Evolutionary conservation across 257 asterid species (phyloP), one percentile per base, ranked within the genome.

Genomic region (Solanum habrochaites): DNA sequence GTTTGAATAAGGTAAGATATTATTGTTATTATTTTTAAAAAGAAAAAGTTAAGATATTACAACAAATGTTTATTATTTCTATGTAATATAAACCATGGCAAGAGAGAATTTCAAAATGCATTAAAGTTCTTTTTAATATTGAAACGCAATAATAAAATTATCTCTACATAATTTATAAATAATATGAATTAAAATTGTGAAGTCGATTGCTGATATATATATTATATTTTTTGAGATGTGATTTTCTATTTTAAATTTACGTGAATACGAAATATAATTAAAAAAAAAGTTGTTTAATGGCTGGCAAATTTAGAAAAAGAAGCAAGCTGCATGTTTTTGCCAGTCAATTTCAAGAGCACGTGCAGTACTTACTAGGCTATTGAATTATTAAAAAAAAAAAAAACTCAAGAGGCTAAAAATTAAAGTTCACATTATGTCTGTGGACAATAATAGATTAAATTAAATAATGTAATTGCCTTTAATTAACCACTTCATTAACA

Each of bases 181-280:
- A 16, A 52, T 56, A 56, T 56, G 11, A 56, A 56, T 56, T 20
- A 62, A 6, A 62, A 0, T 62, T 1, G 0, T 60, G 29, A 0
- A 62, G 0, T 60, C 14, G 23, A 3, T 60, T 60, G 20, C 4
- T 56, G 0, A 58, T 58, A 58, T 6, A 2, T 23, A 23, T 2
- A 11, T 5, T 64, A 64, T 3, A 11, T 8, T 0, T 60, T 60
- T 21, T 60, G 3, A 21, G 4, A 21, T 60, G 0, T 1, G 0
- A n/a, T 0, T n/a, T 0, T 11, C 3, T 0, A 2, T 0, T 0
- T 2, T 10, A 10, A 1, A n/a, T 11, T 0, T 4, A 0, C 2
- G 32, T 62, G 16, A 62, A 23, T 0, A 62, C 31, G 1, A 0
- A 62, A 62, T 62, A 14, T 6, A 23, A 4, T 60, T 4, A 3